A percentile compares a stretch with the other conserved stretches of the same genome.
Conservation (phyloP, 2,329 filamentous ascomycete species). For the Xylariomycetidae sp. region DNA sequence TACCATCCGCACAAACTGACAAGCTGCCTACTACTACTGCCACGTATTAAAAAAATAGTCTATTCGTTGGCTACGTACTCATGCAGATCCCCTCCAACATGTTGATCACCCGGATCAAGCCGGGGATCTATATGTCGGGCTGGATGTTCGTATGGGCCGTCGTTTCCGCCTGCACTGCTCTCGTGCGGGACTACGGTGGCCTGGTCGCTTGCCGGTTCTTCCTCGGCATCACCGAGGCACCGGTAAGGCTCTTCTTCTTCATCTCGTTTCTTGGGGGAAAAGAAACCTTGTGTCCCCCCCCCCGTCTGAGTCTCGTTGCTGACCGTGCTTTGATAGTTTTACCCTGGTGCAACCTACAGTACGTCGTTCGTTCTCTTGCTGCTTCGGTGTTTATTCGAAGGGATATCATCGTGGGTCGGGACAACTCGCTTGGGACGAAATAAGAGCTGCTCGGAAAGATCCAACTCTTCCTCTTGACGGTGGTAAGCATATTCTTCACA, state of each 20-base stretch:
- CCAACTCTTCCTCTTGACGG: too few relatives aligned
- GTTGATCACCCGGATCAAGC: conserved; percentile 37
- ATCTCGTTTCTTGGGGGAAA: too few relatives aligned
- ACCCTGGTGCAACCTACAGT: conserved; percentile 37
- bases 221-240: conserved; percentile 34
- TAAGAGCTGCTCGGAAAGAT: too few relatives aligned
- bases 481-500: too few relatives aligned
- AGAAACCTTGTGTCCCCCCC: background rate
- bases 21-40: too few relatives aligned
- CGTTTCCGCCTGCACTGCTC: conserved; percentile 32
- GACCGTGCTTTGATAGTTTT: conserved; percentile 22
- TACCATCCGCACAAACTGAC: too few relatives aligned
- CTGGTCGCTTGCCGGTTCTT: conserved; percentile 34
- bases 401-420: too few relatives aligned
- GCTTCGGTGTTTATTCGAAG: too few relatives aligned
- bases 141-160: conserved; percentile 39
- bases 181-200: conserved; percentile 29
- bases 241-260: too few relatives aligned
- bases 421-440: too few relatives aligned
- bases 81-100: conserved; percentile 38
- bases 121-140: conserved; percentile 35
- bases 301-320: background rate
- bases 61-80: conserved; percentile 33
- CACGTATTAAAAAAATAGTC: too few relatives aligned
- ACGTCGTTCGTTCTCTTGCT: too few relatives aligned